These are phyloP conservation scores for Arabidopsis suecica DNA, from an alignment of 345 rosid species.

Conservation along the genomic window DNA sequence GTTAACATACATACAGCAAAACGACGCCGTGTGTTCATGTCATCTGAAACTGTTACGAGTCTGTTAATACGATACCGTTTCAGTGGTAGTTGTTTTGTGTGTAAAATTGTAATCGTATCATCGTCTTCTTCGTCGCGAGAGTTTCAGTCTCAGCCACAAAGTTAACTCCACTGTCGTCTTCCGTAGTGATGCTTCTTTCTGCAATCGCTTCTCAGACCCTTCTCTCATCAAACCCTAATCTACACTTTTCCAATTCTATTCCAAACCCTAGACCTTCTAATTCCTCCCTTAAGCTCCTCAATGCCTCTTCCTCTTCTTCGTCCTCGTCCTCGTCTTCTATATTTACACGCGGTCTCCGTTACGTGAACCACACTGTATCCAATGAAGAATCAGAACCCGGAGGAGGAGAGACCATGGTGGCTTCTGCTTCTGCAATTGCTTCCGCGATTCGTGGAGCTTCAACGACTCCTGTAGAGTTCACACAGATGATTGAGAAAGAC, in stretches of 20 bases:
- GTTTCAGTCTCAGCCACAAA: conserved; percentile 47
- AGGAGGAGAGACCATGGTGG: conserved; percentile 43
- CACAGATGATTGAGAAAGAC: conserved; percentile 65
- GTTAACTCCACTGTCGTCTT: conserved; percentile 26
- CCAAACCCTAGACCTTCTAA: conserved; percentile 36
- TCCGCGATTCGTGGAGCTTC: conserved; percentile 71
- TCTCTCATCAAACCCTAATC: conserved; percentile 40
- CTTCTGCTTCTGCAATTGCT: conserved; percentile 84
- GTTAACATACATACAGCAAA: neutral
- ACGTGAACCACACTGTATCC: conserved; percentile 54
- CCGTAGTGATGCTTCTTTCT: conserved; percentile 64
- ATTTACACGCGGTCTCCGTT: conserved; percentile 50
- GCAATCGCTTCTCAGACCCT: conserved; percentile 50
- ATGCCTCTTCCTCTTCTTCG: conserved; percentile 45
- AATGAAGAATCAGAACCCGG: conserved; percentile 40
- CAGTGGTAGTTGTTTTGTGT: no score
- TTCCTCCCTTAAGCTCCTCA: conserved; percentile 47
- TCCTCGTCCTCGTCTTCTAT: conserved; percentile 43
- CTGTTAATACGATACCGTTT: conserved; percentile 1
- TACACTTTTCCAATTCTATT: conserved; percentile 37
- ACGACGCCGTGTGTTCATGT: neutral
- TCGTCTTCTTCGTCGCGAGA: conserved; percentile 34
- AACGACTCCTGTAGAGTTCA: conserved; percentile 74
- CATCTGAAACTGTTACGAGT: neutral
- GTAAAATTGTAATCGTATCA: conserved; percentile 7